Percentiles rank a stretch among this genome's conserved stretches.
Conservation (phyloP, 345 rosid species). For the Populus nigra region DNA sequence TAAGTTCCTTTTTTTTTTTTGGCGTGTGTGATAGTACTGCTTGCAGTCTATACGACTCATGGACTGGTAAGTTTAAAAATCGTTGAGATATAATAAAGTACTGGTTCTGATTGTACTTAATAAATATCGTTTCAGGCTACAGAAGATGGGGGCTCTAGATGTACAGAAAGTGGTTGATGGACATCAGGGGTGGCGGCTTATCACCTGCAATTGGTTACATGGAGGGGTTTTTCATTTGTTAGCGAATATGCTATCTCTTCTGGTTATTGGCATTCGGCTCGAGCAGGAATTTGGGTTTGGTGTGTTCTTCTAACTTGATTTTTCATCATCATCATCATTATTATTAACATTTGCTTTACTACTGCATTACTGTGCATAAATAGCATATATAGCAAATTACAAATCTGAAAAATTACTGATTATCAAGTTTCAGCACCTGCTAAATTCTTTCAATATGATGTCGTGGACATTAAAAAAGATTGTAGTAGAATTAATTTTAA, state of each 20-base stretch:
- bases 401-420: no score
- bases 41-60: no score
- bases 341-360: neutral
- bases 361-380: neutral
- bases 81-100: no score
- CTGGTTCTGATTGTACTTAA: neutral
- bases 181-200: slow-evolving; percentile 79
- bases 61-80: no score
- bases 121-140: slow-evolving; percentile 44
- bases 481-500: no score
- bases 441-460: no score
- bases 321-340: neutral
- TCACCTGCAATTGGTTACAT: slow-evolving; percentile 87
- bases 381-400: no score
- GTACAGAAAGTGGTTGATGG: slow-evolving; percentile 55
- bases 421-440: no score
- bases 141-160: slow-evolving; percentile 73
- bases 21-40: neutral
- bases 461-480: no score
- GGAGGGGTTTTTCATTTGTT: slow-evolving; percentile 81
- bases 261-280: slow-evolving; percentile 78
- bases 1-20: slow-evolving; percentile 22
- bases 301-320: slow-evolving; percentile 28
- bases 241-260: slow-evolving; percentile 86
- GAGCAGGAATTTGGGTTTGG: slow-evolving; percentile 92